phyloP scores from a whole-genome alignment of 176 grass and related monocot genomes.

The Lolium rigidum region DNA sequence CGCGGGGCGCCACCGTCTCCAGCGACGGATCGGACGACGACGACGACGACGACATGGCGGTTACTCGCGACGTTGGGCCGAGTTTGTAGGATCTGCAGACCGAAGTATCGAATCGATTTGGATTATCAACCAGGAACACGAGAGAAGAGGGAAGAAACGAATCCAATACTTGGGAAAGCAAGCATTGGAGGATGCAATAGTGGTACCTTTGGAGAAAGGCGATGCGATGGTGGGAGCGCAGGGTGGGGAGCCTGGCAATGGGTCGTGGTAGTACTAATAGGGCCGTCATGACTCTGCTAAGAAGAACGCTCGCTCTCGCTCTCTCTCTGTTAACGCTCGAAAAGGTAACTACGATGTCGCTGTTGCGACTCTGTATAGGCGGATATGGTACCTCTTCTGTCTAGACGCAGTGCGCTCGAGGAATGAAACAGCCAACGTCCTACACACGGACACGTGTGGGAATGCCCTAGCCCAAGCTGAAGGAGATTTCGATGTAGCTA shows the following conservation, averaged over 20 bases:
- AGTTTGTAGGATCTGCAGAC: constrained; percentile 37
- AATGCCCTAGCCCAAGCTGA: not conserved
- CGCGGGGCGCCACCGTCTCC: constrained; percentile 54
- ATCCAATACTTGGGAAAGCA: not conserved
- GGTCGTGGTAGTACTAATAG: not conserved
- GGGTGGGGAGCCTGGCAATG: not conserved
- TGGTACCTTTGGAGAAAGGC: not conserved
- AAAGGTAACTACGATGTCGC: not conserved
- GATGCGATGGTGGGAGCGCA: not conserved
- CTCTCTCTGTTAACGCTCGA: not conserved
- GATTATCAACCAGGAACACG: not conserved
- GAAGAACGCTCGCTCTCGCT: not conserved
- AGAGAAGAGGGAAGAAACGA: not conserved
- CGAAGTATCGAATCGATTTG: not conserved
- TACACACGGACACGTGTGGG: not conserved
- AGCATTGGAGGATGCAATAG: not conserved
- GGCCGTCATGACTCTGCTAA: not conserved
- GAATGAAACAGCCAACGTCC: not conserved
- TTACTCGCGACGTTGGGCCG: not conserved
- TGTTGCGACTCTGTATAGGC: no score
- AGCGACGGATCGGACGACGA: constrained; percentile 30
- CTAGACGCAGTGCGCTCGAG: not conserved
- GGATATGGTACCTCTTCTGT: not conserved
- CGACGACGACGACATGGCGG: constrained; percentile 22
- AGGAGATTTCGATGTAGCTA: not conserved